phyloP scores from a whole-genome alignment of 257 asterid genomes.

The Thymus quinquecostatus region DNA sequence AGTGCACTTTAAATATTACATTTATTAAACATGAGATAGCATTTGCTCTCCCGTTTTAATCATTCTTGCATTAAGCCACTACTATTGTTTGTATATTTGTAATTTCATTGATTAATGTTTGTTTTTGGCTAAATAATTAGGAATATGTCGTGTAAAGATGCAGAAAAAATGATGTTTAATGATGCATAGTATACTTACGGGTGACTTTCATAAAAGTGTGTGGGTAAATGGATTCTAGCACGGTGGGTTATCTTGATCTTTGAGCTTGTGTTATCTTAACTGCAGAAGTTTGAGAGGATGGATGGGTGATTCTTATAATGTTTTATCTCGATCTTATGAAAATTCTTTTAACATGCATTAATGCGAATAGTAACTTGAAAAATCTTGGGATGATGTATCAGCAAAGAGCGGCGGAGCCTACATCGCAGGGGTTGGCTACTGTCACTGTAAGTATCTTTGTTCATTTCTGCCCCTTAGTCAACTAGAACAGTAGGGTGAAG shows the following conservation, averaged over 20 bases:
- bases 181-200: neutral
- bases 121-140: too few relatives aligned
- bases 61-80: too few relatives aligned
- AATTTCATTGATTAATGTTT: too few relatives aligned
- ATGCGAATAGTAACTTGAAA: constrained; percentile 27
- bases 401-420: constrained; percentile 25
- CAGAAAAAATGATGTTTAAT: too few relatives aligned
- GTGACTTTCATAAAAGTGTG: neutral
- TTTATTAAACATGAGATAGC: too few relatives aligned
- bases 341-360: constrained; percentile 22
- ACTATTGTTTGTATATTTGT: too few relatives aligned
- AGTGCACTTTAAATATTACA: too few relatives aligned
- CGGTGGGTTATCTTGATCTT: neutral
- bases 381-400: constrained; percentile 17
- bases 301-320: constrained; percentile 12
- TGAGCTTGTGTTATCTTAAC: constrained; percentile 2
- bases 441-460: constrained; percentile 23
- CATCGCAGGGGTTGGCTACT: constrained; percentile 23
- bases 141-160: too few relatives aligned
- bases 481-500: too few relatives aligned
- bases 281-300: constrained; percentile 10
- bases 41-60: too few relatives aligned
- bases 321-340: constrained; percentile 9
- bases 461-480: neutral
- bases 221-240: neutral